Percentiles rank a stretch among this genome's conserved stretches.
phyloP scores from a whole-genome alignment of 1,139 yeast genomes.

The Scheffersomyces quercinus region DNA sequence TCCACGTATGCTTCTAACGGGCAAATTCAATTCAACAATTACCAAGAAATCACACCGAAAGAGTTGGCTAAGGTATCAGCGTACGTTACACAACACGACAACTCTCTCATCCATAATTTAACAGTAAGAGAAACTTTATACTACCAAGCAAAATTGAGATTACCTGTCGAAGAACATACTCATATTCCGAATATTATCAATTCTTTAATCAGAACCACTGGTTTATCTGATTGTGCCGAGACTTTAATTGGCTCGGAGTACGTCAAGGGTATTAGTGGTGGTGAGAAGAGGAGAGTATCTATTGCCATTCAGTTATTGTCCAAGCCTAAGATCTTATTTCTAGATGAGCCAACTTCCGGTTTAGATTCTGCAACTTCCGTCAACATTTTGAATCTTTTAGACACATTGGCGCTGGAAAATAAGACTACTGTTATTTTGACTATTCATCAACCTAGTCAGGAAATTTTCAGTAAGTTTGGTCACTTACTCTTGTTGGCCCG shows the following conservation, averaged over 20 bases:
- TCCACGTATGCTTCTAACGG: conserved; percentile 15
- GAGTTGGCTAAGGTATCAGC: conserved; percentile 20
- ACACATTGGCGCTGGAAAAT: conserved; percentile 14
- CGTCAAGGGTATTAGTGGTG: conserved; percentile 27
- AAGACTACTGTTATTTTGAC: conserved; percentile 25
- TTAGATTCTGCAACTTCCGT: conserved; percentile 24
- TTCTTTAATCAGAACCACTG: conserved; percentile 18
- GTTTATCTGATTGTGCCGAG: conserved; percentile 26
- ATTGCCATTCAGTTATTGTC: conserved; percentile 26
- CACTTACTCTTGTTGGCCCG: conserved; percentile 22
- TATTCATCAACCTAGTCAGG: conserved; percentile 26
- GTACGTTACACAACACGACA: conserved; percentile 25
- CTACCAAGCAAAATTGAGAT: conserved; percentile 23
- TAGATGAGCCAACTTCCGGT: conserved; percentile 30
- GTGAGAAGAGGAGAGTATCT: conserved; percentile 26
- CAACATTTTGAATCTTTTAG: conserved; percentile 17
- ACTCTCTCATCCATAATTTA: conserved; percentile 21
- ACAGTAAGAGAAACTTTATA: conserved; percentile 27
- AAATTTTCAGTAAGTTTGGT: conserved; percentile 21
- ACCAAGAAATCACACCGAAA: conserved; percentile 12
- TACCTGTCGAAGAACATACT: conserved; percentile 17
- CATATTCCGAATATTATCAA: conserved; percentile 17
- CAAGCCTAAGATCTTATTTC: conserved; percentile 23
- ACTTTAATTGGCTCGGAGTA: conserved; percentile 21
- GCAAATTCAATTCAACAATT: conserved; percentile 12